phyloP scores from a whole-genome alignment of 495 filamentous ascomycete species.

The Lichenothelia convexa region DNA sequence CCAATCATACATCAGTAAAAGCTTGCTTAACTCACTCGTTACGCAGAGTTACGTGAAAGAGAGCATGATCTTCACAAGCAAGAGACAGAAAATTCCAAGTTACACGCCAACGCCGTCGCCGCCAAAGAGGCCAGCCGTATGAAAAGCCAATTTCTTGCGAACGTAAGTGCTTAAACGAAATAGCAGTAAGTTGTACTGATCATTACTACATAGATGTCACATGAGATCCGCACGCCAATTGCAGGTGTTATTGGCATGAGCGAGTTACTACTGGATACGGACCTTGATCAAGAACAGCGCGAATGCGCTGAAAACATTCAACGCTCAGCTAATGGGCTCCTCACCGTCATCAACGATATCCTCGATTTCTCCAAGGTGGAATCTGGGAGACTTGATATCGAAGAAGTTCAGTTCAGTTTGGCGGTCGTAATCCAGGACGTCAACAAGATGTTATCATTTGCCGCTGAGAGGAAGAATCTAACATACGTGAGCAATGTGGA shows the following conservation, averaged over 20 bases:
- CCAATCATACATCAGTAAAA: no score
- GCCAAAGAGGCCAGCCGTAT: conserved; percentile 52
- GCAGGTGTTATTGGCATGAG: conserved; percentile 25
- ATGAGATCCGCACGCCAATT: conserved; percentile 73
- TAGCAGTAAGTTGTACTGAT: not conserved
- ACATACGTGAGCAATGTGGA: conserved; percentile 15
- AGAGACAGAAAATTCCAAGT: conserved; percentile 39
- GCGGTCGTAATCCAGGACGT: conserved; percentile 54
- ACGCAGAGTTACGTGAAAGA: conserved; percentile 35
- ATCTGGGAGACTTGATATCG: conserved; percentile 53
- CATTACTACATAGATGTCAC: conserved; percentile 39
- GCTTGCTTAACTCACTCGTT: no score
- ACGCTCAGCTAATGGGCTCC: conserved; percentile 59
- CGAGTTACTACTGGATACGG: conserved; percentile 34
- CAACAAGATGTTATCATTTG: conserved; percentile 38
- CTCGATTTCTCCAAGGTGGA: conserved; percentile 80
- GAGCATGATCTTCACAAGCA: conserved; percentile 37
- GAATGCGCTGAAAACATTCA: conserved; percentile 66
- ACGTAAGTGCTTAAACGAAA: conserved; percentile 7
- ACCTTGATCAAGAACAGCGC: conserved; percentile 44
- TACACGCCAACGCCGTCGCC: conserved; percentile 45
- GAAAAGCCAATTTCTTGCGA: conserved; percentile 51
- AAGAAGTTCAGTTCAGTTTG: conserved; percentile 63
- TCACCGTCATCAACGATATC: conserved; percentile 82
- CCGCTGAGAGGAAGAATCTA: conserved; percentile 20